Percentiles rank a stretch among this genome's conserved stretches.
Conservation (phyloP, 2,329 filamentous ascomycete genomes). For the Pseudocercospora ulei region DNA sequence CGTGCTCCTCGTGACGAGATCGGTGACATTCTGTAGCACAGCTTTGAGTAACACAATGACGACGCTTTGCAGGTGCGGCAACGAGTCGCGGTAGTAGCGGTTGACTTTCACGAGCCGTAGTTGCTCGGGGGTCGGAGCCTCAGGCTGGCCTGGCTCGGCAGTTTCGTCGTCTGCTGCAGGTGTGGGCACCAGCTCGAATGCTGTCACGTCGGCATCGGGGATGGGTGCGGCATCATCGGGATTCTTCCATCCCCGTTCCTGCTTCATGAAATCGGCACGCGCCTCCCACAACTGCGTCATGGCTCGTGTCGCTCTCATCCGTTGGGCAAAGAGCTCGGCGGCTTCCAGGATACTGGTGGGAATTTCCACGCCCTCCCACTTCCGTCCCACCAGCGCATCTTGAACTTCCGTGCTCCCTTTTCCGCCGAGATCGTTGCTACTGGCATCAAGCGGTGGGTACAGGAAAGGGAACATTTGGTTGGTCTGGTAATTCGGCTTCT, state of each 20-base stretch:
- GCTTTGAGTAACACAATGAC: slow-evolving; percentile 88
- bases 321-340: slow-evolving; percentile 77
- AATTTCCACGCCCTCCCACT: slow-evolving; percentile 89
- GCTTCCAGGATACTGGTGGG: slow-evolving; percentile 92
- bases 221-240: slow-evolving; percentile 33
- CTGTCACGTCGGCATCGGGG: slow-evolving; percentile 30
- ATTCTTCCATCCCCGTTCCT: slow-evolving; percentile 76
- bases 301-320: slow-evolving; percentile 82
- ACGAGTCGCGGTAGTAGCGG: slow-evolving; percentile 64
- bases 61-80: slow-evolving; percentile 83
- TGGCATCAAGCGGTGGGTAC: slow-evolving; percentile 83
- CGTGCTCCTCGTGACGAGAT: slow-evolving; percentile 56
- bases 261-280: slow-evolving; percentile 80
- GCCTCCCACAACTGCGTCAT: slow-evolving; percentile 94
- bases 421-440: slow-evolving; percentile 80
- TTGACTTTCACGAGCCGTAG: slow-evolving; percentile 51
- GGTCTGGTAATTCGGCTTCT: slow-evolving; percentile 98
- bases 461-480: slow-evolving; percentile 98
- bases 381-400: slow-evolving; percentile 67
- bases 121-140: slow-evolving; percentile 26
- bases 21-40: slow-evolving; percentile 75
- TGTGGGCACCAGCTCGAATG: slow-evolving; percentile 26
- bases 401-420: slow-evolving; percentile 76
- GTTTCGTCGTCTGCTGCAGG: slow-evolving; percentile 30
- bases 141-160: slow-evolving; percentile 27